Percentiles rank a stretch among this genome's conserved stretches.
Conservation (phyloP, 768 basidiomycete species). For the Russula sp. region DNA sequence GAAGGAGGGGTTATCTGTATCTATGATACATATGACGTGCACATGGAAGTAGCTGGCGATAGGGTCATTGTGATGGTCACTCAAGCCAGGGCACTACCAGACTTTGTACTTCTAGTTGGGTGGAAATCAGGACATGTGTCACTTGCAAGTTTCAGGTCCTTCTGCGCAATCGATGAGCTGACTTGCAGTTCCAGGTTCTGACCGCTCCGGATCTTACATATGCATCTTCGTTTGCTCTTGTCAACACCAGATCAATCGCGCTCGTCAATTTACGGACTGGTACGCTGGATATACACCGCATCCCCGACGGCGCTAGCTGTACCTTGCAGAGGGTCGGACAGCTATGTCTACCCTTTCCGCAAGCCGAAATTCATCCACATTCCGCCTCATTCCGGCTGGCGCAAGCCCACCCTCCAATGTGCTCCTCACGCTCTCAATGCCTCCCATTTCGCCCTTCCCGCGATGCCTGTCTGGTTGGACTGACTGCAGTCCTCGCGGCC, state of each 20-base stretch:
- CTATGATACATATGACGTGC: conserved; percentile 10
- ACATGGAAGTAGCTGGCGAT: conserved; percentile 14
- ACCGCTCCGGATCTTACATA: conserved; percentile 18
- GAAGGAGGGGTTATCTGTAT: conserved; percentile 1
- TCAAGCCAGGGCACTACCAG: conserved; percentile 12
- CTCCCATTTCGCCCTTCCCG: conserved; percentile 15
- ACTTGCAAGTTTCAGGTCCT: background rate
- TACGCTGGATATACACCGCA: conserved; percentile 12
- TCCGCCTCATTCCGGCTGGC: background rate
- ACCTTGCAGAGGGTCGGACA: conserved; percentile 1
- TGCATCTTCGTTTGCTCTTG: conserved; percentile 17
- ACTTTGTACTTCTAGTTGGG: conserved; percentile 4
- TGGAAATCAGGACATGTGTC: conserved; percentile 17
- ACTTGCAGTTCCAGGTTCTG: background rate
- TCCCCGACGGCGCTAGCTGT: background rate
- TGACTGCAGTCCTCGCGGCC: background rate
- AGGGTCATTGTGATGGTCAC: conserved; percentile 15
- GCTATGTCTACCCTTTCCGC: conserved; percentile 7
- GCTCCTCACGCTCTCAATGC: conserved; percentile 1
- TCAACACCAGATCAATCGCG: conserved; percentile 5
- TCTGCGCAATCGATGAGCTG: background rate
- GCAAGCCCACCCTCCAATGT: background rate
- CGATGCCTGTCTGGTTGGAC: conserved; percentile 14
- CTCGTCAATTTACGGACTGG: conserved; percentile 12
- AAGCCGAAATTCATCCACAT: background rate